phyloP scores from a whole-genome alignment of 2,329 filamentous ascomycete genomes.

The Botrytis fragariae region DNA sequence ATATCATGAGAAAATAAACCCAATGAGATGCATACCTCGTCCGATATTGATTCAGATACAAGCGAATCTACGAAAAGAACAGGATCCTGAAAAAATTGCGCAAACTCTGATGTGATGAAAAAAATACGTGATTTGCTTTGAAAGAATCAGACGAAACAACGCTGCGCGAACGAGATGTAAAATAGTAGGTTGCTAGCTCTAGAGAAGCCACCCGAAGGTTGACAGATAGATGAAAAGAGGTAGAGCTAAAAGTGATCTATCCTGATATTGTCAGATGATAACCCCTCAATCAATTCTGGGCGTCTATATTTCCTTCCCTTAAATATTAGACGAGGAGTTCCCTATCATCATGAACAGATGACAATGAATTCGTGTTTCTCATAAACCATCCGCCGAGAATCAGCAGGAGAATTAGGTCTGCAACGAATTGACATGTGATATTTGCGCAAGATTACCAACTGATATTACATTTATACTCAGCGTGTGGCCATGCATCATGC shows the following conservation, averaged over 20 bases:
- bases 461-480: background rate
- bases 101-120: too few species aligned
- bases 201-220: background rate
- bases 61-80: too few species aligned
- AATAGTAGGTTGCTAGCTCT: background rate
- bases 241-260: background rate
- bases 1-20: too few species aligned
- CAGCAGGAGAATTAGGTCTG: background rate
- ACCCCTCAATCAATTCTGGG: background rate
- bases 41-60: too few species aligned
- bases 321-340: background rate
- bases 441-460: background rate
- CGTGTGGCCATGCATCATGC: background rate
- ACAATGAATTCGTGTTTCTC: background rate
- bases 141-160: background rate
- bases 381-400: too few species aligned
- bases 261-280: background rate
- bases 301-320: accelerated
- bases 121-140: background rate
- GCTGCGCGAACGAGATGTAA: background rate
- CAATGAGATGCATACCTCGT: too few species aligned
- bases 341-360: background rate
- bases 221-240: background rate
- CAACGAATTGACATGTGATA: background rate
- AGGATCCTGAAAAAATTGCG: too few species aligned